phyloP scores from a whole-genome alignment of 768 basidiomycete genomes.

The Lactifluus volemus region DNA sequence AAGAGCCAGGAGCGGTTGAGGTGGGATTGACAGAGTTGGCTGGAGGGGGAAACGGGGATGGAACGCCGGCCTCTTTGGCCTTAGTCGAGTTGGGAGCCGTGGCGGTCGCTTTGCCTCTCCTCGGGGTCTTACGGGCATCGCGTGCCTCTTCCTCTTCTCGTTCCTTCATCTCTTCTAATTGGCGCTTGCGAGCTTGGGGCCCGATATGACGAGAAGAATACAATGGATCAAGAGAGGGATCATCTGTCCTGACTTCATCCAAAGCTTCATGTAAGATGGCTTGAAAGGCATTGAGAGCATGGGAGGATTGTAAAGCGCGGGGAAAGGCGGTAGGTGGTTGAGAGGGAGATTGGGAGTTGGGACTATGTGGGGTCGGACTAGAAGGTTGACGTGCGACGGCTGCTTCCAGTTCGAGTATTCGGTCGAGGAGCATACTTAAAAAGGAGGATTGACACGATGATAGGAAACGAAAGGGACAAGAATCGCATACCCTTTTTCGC shows the following conservation, averaged over 20 bases:
- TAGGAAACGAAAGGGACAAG: conserved; percentile 1
- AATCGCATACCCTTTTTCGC: conserved; percentile 52
- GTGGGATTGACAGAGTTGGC: conserved; percentile 17
- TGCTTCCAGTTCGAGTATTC: conserved; percentile 51
- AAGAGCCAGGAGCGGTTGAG: conserved; percentile 12
- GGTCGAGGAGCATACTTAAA: conserved; percentile 44
- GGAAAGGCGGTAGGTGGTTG: conserved; percentile 42
- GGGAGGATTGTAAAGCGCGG: conserved; percentile 36
- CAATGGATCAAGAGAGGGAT: conserved; percentile 38
- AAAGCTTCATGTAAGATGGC: conserved; percentile 41
- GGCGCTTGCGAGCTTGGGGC: conserved; percentile 35
- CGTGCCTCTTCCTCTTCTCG: conserved; percentile 40
- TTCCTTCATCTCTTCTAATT: conserved; percentile 33
- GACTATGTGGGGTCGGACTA: conserved; percentile 17
- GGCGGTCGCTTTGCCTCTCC: conserved; percentile 24
- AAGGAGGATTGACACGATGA: conserved; percentile 9
- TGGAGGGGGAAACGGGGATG: conserved; percentile 22
- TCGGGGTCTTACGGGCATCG: conserved; percentile 31
- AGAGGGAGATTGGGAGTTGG: conserved; percentile 20
- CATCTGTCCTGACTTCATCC: conserved; percentile 37
- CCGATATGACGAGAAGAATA: conserved; percentile 39
- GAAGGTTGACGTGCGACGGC: conserved; percentile 28
- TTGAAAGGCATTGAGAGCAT: conserved; percentile 38
- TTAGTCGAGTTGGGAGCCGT: conserved; percentile 25
- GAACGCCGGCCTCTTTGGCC: conserved; percentile 30